Base-by-base conservation (phyloP, 1,284 basidiomycete species). In the Apiotrichum siamense region DNA sequence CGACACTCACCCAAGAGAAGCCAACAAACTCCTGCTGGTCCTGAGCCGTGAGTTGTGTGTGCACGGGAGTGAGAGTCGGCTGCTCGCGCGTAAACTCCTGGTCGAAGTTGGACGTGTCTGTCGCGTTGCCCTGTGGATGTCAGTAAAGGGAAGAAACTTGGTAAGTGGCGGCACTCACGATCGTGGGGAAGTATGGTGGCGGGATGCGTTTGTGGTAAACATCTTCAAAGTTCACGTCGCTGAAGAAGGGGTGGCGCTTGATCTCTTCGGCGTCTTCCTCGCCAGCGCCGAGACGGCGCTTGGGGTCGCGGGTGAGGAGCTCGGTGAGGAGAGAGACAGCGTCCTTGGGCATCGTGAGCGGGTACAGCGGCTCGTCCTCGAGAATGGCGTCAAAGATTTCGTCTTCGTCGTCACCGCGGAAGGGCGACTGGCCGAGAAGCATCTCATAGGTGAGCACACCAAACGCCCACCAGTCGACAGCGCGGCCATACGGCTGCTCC, bases 391-490 rank as follows among this genome's bases (percentile, higher is more conserved):
- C 96, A 69, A 98, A 99, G 60, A 98, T 98, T 78, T 99, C 96
- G 70, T 99, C 96, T 73, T 98, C 96, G 64, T 98, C 96, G 66
- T 98, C 96, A 52, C 96, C 96, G 47, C 94, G 85, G 85, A 98
- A 99, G 3, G 96, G 96, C 15, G 94, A 97, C 76, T 98, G 96
- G 36, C 96, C 96, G 26, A 98, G 80, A 49, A 99, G 77, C 96
- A 99, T 99, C 76, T 98, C 96, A 70, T 99, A 99, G 41, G 90
- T 97, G 63, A 98, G 76, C 9, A 99, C 94, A 59, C 96, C 96
- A 69, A 98, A 98, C 9, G 96, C 96, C 96, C 96, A 99, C 96
- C 96, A 99, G 69, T 99, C 96, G 45, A 98, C 96, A 6, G 96
- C 96, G 39, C 92, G 87, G 12, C 92, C 92, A 67, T 99, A 99